Conservation (phyloP, 306 rosid genomes). For the Prunus davidiana region DNA sequence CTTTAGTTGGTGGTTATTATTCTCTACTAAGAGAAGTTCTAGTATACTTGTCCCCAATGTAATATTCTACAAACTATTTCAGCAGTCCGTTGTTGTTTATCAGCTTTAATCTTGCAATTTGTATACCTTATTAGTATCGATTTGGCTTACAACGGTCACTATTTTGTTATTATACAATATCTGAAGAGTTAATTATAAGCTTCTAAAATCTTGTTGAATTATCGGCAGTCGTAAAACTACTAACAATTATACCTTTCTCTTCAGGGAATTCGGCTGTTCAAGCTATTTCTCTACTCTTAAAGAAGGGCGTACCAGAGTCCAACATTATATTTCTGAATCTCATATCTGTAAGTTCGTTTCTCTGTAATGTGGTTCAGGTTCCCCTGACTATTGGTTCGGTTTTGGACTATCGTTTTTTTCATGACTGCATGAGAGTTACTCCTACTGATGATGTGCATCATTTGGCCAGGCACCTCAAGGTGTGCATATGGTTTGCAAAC, state of each 20-base stretch:
- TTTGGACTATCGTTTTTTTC: conserved; percentile 10
- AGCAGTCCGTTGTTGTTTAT: neutral
- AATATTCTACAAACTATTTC: neutral
- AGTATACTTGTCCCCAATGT: neutral
- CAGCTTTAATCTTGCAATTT: neutral
- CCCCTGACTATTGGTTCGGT: neutral
- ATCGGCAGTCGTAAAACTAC: neutral
- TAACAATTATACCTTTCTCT: conserved; percentile 5
- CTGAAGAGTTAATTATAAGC: neutral
- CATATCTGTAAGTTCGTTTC: conserved; percentile 69
- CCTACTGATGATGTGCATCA: conserved; percentile 9
- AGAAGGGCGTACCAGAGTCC: conserved; percentile 94
- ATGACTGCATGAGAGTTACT: neutral
- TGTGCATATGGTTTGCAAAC: conserved; percentile 81
- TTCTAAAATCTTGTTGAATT: neutral
- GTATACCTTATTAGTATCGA: neutral
- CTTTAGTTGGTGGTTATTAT: too few species aligned
- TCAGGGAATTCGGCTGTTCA: conserved; percentile 93
- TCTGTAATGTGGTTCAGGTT: conserved; percentile 1
- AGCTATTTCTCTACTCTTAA: conserved; percentile 76
- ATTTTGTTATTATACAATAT: neutral
- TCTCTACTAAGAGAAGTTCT: neutral
- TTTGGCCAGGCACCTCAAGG: conserved; percentile 93
- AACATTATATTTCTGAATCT: conserved; percentile 97
- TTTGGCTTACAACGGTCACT: neutral